A percentile compares a stretch with the other conserved stretches of the same genome.
Evolutionary conservation across 2,329 filamentous ascomycete species (phyloP).

Genomic region (Teratosphaeria zuluensis): DNA sequence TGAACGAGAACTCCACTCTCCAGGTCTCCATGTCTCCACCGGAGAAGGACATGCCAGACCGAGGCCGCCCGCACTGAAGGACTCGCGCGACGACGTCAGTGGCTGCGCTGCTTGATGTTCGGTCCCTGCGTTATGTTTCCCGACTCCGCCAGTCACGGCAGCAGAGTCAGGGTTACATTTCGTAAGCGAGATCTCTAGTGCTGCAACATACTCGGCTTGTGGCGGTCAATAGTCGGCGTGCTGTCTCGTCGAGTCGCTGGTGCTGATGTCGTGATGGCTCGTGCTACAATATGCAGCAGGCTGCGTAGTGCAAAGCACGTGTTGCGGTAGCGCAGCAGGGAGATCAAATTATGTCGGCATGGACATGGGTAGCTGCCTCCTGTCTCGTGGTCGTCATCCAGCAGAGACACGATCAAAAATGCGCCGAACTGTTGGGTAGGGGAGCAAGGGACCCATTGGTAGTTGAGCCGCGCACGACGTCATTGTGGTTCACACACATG

Average conservation of each 20-base stretch:
- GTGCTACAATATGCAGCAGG: background rate
- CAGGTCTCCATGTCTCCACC: no score
- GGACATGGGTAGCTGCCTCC: background rate
- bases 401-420: background rate
- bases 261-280: background rate
- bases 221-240: background rate
- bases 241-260: background rate
- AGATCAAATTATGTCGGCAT: background rate
- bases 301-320: background rate
- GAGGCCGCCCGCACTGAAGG: background rate
- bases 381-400: background rate
- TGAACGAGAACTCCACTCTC: no score
- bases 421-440: background rate
- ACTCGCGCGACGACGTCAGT: background rate
- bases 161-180: background rate
- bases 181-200: background rate
- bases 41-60: background rate
- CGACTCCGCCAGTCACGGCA: background rate
- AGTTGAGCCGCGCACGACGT: background rate
- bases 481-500: background rate
- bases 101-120: background rate
- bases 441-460: background rate
- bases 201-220: background rate
- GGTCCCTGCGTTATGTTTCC: background rate
- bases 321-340: background rate